Evolutionary conservation across 108 stramenopile genomes (phyloP), one percentile per base, ranked within the genome.

Genomic region (Fragilariopsis cylindrus): DNA sequence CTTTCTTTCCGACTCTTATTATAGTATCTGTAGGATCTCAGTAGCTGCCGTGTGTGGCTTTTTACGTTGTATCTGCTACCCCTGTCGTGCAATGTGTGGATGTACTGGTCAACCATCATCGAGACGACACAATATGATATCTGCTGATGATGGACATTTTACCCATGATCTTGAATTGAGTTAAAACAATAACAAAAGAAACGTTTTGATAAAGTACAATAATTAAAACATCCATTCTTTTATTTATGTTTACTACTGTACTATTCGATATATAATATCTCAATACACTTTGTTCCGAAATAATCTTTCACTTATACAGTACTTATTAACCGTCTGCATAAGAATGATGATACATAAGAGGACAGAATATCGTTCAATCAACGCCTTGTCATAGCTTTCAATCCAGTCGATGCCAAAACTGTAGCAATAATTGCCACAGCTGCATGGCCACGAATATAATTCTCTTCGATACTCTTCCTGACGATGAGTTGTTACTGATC

Each of bases 21-120:
- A 9, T 56, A 90, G 88, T 74, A 85, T 86, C 46, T 86, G 85
- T 42, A 80, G 85, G 11, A 76, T 82, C 48, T 53, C 74, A 6
- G 76, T 84, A 5, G 72, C 78, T n/a, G 56, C 54, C 21, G 45
- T 48, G 30, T 84, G 86, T 41, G 81, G 80, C 66, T 76, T 92
- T 63, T 48, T 88, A 16, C 86, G 85, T 57, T 82, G 82, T 62
- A 43, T 89, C 39, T 86, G 87, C 40, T 83, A 84, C 72, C 91
- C 91, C 4, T 89, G 85, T 71, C 76, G 80, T 49, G 57, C 56
- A 21, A 57, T 78, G n/a, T 85, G 76, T 63, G 76, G 84, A 5
- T 73, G 76, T 30, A 76, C 71, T 16, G 69, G 63, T 39, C 41
- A 47, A 57, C 12, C 45, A 15, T 41, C 56, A 21, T 56, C 53